These are phyloP conservation scores for Salvia miltiorrhiza DNA, from an alignment of 257 asterid species.

Conservation along the genomic window DNA sequence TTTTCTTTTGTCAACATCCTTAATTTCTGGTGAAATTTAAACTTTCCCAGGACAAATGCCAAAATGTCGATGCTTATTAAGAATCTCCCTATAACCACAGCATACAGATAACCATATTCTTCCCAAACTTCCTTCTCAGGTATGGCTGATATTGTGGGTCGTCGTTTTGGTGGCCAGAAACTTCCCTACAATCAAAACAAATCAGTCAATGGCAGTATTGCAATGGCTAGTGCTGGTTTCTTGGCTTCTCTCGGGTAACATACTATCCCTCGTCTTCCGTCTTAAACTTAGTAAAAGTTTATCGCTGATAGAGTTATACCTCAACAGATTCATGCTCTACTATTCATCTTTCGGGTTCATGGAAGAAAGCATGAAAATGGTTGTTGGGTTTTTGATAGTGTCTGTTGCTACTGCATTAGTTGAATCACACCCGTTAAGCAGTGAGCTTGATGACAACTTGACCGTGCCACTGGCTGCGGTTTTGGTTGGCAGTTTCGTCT, in stretches of 20 bases:
- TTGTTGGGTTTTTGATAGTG: slow-evolving; percentile 53
- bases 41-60: neutral
- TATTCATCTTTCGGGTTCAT: slow-evolving; percentile 74
- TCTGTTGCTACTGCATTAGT: slow-evolving; percentile 76
- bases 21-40: neutral
- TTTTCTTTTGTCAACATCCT: neutral
- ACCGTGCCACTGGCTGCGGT: slow-evolving; percentile 75
- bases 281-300: neutral
- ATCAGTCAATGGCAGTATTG: slow-evolving; percentile 62
- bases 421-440: slow-evolving; percentile 90
- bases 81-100: neutral
- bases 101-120: neutral
- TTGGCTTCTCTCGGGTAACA: slow-evolving; percentile 77
- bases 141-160: slow-evolving; percentile 80
- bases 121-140: slow-evolving; percentile 40
- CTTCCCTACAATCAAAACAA: slow-evolving; percentile 80
- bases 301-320: slow-evolving; percentile 19
- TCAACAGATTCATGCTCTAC: slow-evolving; percentile 77
- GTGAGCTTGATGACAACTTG: slow-evolving; percentile 78
- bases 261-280: slow-evolving; percentile 11
- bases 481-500: slow-evolving; percentile 57
- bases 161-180: slow-evolving; percentile 72
- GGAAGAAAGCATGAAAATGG: slow-evolving; percentile 56
- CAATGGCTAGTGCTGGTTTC: slow-evolving; percentile 84
- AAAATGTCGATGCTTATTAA: neutral